These are phyloP conservation scores for Metschnikowia cerradonensis DNA, from an alignment of 805 yeast species.

Conservation along the genomic window DNA sequence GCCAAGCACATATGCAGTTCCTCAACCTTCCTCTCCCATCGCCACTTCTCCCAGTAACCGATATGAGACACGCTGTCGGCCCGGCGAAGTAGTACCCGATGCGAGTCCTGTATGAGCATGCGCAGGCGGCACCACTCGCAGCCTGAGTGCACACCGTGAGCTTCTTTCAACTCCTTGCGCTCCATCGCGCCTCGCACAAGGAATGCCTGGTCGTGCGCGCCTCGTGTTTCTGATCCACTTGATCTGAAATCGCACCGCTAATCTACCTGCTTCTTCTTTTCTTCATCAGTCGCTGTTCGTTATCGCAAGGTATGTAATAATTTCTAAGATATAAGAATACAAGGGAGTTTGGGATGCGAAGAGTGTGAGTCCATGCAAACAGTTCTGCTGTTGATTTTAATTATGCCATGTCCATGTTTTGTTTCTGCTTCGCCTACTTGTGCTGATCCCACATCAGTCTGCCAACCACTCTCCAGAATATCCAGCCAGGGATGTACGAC, in stretches of 20 bases:
- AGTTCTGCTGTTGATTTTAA: too few species aligned
- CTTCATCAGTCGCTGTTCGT: slow-evolving; percentile 18
- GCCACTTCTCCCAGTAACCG: too few species aligned
- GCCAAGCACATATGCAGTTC: neutral
- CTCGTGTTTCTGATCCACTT: slow-evolving; percentile 12
- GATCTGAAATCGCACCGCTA: slow-evolving; percentile 10
- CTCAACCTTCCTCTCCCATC: neutral
- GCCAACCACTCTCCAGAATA: too few species aligned
- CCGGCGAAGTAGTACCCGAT: neutral
- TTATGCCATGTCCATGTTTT: too few species aligned
- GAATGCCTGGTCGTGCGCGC: slow-evolving; percentile 15
- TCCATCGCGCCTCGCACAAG: slow-evolving; percentile 3
- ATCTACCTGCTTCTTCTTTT: slow-evolving; percentile 10
- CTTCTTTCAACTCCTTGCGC: slow-evolving; percentile 3
- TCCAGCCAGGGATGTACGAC: too few species aligned
- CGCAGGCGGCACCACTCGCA: neutral
- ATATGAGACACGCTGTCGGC: neutral
- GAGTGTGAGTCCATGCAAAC: too few species aligned
- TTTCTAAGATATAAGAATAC: neutral
- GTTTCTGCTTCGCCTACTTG: too few species aligned
- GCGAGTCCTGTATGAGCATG: neutral
- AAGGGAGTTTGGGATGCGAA: too few species aligned
- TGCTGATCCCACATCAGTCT: too few species aligned
- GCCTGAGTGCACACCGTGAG: neutral
- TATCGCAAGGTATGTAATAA: slow-evolving; percentile 20